A percentile compares a stretch with the other conserved stretches of the same genome.
Conservation (phyloP, 2,329 filamentous ascomycete species). For the Setomelanomma holmii region DNA sequence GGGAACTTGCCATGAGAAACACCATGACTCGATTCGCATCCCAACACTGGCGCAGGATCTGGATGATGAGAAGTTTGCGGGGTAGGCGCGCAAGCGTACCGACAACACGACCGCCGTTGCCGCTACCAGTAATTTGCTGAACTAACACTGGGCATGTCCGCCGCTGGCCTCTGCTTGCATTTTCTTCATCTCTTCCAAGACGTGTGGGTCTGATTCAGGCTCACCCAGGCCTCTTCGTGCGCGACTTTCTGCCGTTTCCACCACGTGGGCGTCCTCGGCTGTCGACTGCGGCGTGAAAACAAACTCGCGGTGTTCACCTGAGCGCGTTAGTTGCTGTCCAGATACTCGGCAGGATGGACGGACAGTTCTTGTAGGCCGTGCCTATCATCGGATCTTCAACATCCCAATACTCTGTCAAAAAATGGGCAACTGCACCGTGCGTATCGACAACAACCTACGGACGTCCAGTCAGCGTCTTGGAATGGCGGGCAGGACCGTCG, state of each 20-base stretch:
- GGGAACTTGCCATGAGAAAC: too few relatives aligned
- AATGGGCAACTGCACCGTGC: conserved; percentile 85
- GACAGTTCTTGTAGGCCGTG: conserved; percentile 44
- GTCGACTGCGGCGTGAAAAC: conserved; percentile 35
- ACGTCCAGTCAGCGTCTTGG: too few relatives aligned
- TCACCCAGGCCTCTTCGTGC: conserved; percentile 21
- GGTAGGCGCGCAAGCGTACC: not conserved
- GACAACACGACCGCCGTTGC: not conserved
- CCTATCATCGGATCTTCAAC: conserved; percentile 37
- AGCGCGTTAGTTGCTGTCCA: not conserved
- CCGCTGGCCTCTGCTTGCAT: conserved; percentile 12
- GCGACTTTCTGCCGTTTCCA: conserved; percentile 33
- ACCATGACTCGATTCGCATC: not conserved
- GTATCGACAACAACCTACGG: conserved; percentile 76
- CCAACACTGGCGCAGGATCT: not conserved
- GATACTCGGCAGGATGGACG: not conserved
- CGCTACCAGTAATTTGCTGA: not conserved
- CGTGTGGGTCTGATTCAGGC: conserved; percentile 35
- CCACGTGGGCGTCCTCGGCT: conserved; percentile 35
- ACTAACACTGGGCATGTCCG: not conserved
- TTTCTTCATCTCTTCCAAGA: conserved; percentile 35
- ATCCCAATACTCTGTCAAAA: conserved; percentile 79
- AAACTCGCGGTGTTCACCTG: conserved; percentile 42
- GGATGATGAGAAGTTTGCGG: not conserved
- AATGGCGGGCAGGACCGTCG: too few relatives aligned